These are phyloP conservation scores for Mycena haematopus DNA, from an alignment of 768 basidiomycete species.

Conservation along the genomic window DNA sequence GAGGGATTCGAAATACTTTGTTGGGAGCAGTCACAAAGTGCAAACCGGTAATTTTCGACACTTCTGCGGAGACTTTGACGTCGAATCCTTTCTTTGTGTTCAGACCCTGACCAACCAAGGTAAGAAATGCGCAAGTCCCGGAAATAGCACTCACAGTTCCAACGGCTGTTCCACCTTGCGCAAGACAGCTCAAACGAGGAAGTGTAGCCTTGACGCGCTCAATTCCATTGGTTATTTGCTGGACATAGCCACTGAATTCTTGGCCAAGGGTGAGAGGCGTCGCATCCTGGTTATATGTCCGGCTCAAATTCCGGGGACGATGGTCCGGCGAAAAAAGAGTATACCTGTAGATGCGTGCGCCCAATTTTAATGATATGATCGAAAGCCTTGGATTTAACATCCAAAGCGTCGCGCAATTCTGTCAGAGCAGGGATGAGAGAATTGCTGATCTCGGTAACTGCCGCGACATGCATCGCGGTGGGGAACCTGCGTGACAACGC, in stretches of 20 bases:
- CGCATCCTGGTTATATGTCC: slow-evolving; percentile 69
- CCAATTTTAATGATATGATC: slow-evolving; percentile 97
- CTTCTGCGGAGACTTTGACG: slow-evolving; percentile 89
- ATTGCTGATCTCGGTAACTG: slow-evolving; percentile 84
- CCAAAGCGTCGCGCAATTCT: slow-evolving; percentile 83
- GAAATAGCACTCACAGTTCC: slow-evolving; percentile 74
- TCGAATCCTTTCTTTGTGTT: slow-evolving; percentile 98
- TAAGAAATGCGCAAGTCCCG: background rate
- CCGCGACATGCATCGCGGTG: slow-evolving; percentile 98
- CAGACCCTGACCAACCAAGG: slow-evolving; percentile 69
- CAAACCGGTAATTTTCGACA: slow-evolving; percentile 89
- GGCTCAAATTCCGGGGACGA: background rate
- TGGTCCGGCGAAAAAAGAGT: background rate
- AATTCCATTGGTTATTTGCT: slow-evolving; percentile 91
- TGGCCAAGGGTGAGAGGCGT: slow-evolving; percentile 97
- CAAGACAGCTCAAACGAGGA: slow-evolving; percentile 86
- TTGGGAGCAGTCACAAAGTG: slow-evolving; percentile 97
- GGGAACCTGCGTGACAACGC: slow-evolving; percentile 73
- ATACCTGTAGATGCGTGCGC: slow-evolving; percentile 90
- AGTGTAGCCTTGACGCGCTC: slow-evolving; percentile 81
- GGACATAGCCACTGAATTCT: slow-evolving; percentile 98
- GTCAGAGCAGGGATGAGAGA: slow-evolving; percentile 85
- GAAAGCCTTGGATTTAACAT: slow-evolving; percentile 83
- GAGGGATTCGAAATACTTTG: slow-evolving; percentile 62
- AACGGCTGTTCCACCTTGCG: slow-evolving; percentile 98